phyloP scores from a whole-genome alignment of 495 filamentous ascomycete genomes.

The Aspergillus wentii region DNA sequence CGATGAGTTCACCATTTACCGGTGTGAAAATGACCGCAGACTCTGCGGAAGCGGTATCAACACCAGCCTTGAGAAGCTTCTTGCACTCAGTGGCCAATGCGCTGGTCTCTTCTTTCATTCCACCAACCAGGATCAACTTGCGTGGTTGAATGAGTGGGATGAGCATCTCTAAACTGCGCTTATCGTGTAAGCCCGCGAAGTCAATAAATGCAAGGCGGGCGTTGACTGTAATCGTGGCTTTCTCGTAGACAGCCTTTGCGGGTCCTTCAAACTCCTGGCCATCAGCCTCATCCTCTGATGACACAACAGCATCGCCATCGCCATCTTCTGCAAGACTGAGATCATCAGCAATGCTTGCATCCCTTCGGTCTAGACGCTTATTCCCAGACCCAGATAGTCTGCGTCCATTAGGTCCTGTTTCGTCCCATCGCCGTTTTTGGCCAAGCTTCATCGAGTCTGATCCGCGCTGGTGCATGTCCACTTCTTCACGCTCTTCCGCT shows the following conservation, averaged over 20 bases:
- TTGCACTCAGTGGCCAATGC: constrained; percentile 75
- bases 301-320: constrained; percentile 43
- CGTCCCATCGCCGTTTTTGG: constrained; percentile 92
- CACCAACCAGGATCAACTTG: constrained; percentile 85
- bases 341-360: constrained; percentile 37
- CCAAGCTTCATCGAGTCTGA: constrained; percentile 63
- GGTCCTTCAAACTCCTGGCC: constrained; percentile 57
- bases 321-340: constrained; percentile 33
- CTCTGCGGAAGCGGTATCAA: constrained; percentile 31
- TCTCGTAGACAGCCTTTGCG: constrained; percentile 62
- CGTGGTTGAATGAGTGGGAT: constrained; percentile 91
- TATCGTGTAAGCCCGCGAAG: constrained; percentile 88
- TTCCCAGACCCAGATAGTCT: constrained; percentile 28
- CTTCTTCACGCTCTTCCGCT: constrained; percentile 86
- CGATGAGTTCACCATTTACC: constrained; percentile 58
- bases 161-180: constrained; percentile 86
- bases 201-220: constrained; percentile 82
- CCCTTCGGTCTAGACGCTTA: constrained; percentile 46
- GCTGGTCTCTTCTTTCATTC: constrained; percentile 69
- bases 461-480: constrained; percentile 54
- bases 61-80: constrained; percentile 57
- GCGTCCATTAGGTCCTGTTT: constrained; percentile 45
- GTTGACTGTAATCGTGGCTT: constrained; percentile 57
- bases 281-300: constrained; percentile 44
- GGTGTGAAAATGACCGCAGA: constrained; percentile 74